Evolutionary conservation across 768 basidiomycete species (phyloP).

Genomic region (Boletales sp.): DNA sequence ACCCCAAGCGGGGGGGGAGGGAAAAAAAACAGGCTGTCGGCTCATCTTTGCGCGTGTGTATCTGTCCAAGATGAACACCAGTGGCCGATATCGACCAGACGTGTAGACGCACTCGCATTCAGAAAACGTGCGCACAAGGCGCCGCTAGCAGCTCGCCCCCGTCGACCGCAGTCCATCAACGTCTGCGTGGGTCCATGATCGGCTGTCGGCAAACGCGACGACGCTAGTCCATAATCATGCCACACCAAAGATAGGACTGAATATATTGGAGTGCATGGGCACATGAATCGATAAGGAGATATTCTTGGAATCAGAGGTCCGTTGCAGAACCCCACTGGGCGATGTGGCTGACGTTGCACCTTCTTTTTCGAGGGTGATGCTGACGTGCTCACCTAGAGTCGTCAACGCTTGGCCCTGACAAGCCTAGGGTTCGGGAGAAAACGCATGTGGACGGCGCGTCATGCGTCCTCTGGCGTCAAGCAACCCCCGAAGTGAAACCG

Average conservation of each 20-base stretch:
- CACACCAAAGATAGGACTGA: constrained; percentile 12
- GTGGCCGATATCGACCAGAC: background rate
- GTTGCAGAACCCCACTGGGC: background rate
- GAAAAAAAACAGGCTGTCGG: too few species aligned
- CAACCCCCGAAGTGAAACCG: too few species aligned
- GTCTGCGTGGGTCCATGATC: too few species aligned
- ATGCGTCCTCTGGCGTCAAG: too few species aligned
- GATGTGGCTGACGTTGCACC: background rate
- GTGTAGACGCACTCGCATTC: too few species aligned
- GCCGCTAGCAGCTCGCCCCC: too few species aligned
- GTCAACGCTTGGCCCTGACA: background rate
- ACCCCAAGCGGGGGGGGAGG: too few species aligned
- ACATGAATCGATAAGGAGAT: constrained; percentile 18
- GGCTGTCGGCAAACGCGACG: constrained; percentile 5
- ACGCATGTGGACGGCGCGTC: background rate
- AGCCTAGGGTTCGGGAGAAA: background rate
- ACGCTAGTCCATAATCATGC: background rate
- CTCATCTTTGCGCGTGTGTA: too few species aligned
- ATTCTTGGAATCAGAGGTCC: constrained; percentile 13
- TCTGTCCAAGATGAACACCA: background rate
- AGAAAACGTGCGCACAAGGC: too few species aligned
- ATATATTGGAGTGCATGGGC: constrained; percentile 4
- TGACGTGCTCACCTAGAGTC: background rate
- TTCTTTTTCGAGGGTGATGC: background rate
- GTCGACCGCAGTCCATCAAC: too few species aligned